Evolutionary conservation across 768 basidiomycete genomes (phyloP).

Genomic region (Auricularia cornea): DNA sequence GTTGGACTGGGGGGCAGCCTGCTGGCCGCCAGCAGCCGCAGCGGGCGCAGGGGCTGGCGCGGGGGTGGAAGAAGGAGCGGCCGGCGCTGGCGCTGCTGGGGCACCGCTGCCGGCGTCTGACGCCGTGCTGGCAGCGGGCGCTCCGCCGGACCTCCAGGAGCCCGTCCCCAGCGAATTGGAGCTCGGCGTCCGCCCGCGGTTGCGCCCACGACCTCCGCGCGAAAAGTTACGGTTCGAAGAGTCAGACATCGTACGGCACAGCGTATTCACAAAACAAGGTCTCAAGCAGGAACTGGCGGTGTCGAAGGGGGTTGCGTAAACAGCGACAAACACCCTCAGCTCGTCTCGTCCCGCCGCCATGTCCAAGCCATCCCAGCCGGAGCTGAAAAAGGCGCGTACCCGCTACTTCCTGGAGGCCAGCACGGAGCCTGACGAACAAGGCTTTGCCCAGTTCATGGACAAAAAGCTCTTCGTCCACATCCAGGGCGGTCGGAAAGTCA

Average conservation of each 20-base stretch:
- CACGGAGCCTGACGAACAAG: slow-evolving; percentile 1
- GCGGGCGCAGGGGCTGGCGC: not conserved
- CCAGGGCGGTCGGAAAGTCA: slow-evolving; percentile 92
- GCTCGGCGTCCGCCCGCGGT: not conserved
- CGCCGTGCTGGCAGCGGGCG: not conserved
- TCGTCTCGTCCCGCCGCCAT: slow-evolving; percentile 41
- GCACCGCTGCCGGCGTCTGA: not conserved
- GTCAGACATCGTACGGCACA: not conserved
- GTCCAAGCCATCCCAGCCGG: slow-evolving; percentile 95
- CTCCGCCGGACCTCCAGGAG: not conserved
- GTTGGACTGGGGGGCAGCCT: not conserved
- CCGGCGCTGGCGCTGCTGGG: not conserved
- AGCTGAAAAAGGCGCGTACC: slow-evolving; percentile 87
- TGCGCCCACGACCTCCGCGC: not conserved
- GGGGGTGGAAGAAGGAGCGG: not conserved
- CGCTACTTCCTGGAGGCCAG: slow-evolving; percentile 2
- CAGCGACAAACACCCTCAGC: not conserved
- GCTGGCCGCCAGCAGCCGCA: too few species aligned
- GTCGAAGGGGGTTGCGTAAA: not conserved
- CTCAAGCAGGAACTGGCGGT: not conserved
- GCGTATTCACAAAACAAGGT: not conserved
- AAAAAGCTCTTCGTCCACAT: slow-evolving; percentile 92
- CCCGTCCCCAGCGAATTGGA: not conserved
- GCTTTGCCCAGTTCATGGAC: slow-evolving; percentile 82
- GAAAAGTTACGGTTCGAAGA: not conserved